phyloP scores from a whole-genome alignment of 2,329 filamentous ascomycete genomes.

The Colletotrichum lentis region DNA sequence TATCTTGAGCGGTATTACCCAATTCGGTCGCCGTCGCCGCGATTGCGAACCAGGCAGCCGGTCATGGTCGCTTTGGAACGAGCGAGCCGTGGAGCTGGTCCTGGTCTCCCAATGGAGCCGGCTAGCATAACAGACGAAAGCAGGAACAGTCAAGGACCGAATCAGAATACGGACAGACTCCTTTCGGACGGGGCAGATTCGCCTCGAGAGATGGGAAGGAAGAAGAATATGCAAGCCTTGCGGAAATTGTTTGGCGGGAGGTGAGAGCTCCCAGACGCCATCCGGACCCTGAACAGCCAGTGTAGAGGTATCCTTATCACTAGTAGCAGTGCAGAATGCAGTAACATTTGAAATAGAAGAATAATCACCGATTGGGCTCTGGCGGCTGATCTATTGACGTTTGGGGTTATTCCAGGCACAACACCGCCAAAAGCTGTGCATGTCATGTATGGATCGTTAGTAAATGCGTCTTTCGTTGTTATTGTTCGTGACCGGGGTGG shows the following conservation, averaged over 20 bases:
- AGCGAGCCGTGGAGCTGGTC: conserved; percentile 3
- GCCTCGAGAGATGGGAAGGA: conserved; percentile 10
- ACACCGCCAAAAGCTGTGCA: background rate
- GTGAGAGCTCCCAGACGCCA: background rate
- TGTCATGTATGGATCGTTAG: conserved; percentile 1
- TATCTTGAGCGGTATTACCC: conserved; percentile 48
- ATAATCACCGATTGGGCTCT: background rate
- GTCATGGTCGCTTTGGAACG: conserved; percentile 16
- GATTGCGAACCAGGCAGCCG: conserved; percentile 1
- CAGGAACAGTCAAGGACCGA: background rate
- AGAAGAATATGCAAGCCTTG: conserved; percentile 22
- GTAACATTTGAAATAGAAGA: conserved; percentile 20
- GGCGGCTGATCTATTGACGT: too few species aligned
- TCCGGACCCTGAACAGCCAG: background rate
- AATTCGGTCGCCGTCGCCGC: conserved; percentile 36
- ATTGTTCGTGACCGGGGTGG: conserved; percentile 9
- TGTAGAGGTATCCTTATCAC: conserved; percentile 15
- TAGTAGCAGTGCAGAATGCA: conserved; percentile 13
- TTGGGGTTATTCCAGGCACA: background rate
- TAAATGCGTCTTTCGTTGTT: background rate
- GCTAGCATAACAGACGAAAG: background rate
- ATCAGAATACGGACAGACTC: background rate
- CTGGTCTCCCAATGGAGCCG: background rate
- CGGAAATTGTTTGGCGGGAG: conserved; percentile 35
- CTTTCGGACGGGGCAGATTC: conserved; percentile 32